Base-by-base conservation (phyloP, 2,329 filamentous ascomycete genomes). In the Diplocarpon mali region DNA sequence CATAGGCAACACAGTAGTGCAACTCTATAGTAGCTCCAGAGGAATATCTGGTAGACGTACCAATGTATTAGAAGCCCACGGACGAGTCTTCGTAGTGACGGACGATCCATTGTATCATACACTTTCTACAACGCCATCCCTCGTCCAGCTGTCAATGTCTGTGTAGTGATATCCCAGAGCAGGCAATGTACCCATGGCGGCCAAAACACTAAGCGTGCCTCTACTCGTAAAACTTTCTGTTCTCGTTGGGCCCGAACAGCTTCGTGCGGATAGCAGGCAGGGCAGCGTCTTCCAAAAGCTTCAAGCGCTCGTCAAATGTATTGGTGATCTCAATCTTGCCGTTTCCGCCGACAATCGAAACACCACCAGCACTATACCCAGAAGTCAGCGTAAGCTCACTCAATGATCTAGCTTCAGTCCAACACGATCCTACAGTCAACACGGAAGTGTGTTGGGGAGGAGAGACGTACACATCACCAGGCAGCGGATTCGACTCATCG, bases 281-380 rank as follows among this genome's bases (percentile, higher is more conserved):
- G 41, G 86, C 85, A 55, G 85, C 84, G 46, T 82, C 80, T 68
- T 95, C 83, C 53, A 96, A 78, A 49, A 96, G 73, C 60, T 76
- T 77, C 66, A 98, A 72, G 55, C 92, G 81, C 63, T 94, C 85
- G 64, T 96, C 92, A 57, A 96, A 85, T 44, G 92, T 96, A 72
- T 98, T 96, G 76, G 95, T 89, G 66, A 98, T 90, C 60, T 95
- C 88, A 64, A 98, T 96, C 75, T 90, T 95, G 64, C 92, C 92
- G 53, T 73, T 74, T 55, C 84, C 82, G 53, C 89, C 87, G 44
- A 94, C 68, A 53, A 98, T 79, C 47, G 76, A 65, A 46, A 94
- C 73, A 58, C 92, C 92, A 49, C 92, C 92, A 48, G 88, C 75
- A 60, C 92, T 96, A 56, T 50, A 31, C 42, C 30, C 13, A 35